Evolutionary conservation across 2,329 filamentous ascomycete species (phyloP).

Genomic region (Aspergillus oerlinghausenensis): DNA sequence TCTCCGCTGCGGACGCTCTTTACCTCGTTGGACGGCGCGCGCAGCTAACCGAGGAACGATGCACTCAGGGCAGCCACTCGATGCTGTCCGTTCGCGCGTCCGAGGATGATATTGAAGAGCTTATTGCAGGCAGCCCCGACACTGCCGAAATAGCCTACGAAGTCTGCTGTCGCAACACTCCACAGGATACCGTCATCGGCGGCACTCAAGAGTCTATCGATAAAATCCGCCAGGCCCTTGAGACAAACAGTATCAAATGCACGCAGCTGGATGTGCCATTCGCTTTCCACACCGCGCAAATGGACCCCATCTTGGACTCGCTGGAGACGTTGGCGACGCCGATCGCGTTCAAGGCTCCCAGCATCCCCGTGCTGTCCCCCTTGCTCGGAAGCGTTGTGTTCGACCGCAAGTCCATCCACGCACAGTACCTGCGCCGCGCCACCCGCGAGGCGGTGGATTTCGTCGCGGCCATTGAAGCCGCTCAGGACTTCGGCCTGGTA

Average conservation of each 20-base stretch:
- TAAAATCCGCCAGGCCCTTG: conserved; percentile 47
- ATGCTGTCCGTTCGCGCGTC: conserved; percentile 57
- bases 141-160: conserved; percentile 40
- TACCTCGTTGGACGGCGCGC: conserved; percentile 68
- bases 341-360: conserved; percentile 55
- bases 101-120: conserved; percentile 48
- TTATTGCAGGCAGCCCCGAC: conserved; percentile 48
- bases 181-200: conserved; percentile 69
- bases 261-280: conserved; percentile 62
- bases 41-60: conserved; percentile 60
- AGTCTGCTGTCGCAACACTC: conserved; percentile 71
- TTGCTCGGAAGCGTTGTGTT: conserved; percentile 55
- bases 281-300: conserved; percentile 41
- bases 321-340: conserved; percentile 12
- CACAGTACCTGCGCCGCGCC: conserved; percentile 61
- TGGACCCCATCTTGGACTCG: conserved; percentile 12
- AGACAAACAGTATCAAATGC: conserved; percentile 53
- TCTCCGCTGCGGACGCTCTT: conserved; percentile 41
- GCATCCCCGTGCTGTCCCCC: conserved; percentile 63
- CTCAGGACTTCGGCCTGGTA: conserved; percentile 46
- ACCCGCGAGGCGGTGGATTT: conserved; percentile 68
- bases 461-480: conserved; percentile 56
- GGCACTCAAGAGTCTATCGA: conserved; percentile 57
- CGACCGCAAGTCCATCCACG: conserved; percentile 53
- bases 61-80: conserved; percentile 61